Conservation (phyloP, 371 early-diverging fungal genomes). For the Mortierella sp. region DNA sequence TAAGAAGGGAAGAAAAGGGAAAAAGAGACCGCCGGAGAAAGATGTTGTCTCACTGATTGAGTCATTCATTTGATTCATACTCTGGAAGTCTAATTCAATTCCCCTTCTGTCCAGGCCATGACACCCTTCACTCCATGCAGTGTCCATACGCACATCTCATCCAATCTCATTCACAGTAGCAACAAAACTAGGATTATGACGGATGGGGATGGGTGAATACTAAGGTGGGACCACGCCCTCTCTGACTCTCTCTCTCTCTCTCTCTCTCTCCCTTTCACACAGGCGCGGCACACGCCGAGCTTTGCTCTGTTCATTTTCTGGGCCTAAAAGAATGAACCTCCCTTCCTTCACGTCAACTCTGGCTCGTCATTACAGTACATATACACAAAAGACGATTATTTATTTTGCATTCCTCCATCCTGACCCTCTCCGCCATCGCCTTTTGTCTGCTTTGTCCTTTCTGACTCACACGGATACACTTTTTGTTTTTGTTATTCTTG, state of each 20-base stretch:
- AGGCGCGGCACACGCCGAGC: background rate
- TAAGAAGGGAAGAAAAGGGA: background rate
- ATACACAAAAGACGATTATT: background rate
- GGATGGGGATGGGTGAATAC: background rate
- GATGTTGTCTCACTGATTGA: background rate
- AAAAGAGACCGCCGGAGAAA: background rate
- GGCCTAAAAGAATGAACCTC: background rate
- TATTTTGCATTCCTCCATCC: background rate
- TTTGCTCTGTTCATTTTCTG: background rate
- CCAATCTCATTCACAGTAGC: background rate
- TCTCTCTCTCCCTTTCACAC: background rate
- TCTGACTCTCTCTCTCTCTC: too few species aligned
- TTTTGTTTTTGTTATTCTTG: background rate
- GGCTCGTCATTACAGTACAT: background rate
- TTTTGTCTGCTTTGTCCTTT: background rate
- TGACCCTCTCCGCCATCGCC: background rate
- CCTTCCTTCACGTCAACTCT: background rate
- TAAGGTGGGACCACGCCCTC: background rate
- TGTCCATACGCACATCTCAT: background rate
- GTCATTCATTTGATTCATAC: background rate
- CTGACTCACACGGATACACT: constrained; percentile 1
- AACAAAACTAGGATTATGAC: background rate
- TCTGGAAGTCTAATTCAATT: background rate
- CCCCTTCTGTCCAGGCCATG: background rate
- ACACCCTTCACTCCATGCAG: background rate